Conservation (phyloP, 2,329 filamentous ascomycete species). For the Curvularia spicifera region DNA sequence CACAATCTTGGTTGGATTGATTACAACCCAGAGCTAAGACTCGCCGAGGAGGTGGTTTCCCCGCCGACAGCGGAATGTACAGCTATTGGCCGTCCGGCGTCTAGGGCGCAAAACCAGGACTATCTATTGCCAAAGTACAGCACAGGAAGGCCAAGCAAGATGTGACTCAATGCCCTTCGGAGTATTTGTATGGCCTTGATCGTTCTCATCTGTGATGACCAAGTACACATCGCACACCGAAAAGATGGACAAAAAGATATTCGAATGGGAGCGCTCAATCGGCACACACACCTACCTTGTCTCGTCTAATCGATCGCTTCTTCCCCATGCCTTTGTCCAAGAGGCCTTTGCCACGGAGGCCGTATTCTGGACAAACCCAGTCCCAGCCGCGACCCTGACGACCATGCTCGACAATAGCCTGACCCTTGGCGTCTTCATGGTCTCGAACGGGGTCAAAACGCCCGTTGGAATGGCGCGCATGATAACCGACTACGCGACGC, state of each 20-base stretch:
- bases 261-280: constrained; percentile 34
- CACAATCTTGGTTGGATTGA: not conserved
- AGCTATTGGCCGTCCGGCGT: constrained; percentile 4
- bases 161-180: constrained; percentile 3
- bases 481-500: constrained; percentile 73
- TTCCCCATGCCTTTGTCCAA: constrained; percentile 41
- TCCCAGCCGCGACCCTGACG: constrained; percentile 24
- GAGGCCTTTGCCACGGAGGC: constrained; percentile 34
- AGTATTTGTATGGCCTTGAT: not conserved
- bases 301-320: constrained; percentile 35
- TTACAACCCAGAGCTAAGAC: not conserved
- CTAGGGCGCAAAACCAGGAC: constrained; percentile 9
- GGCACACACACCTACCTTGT: constrained; percentile 34
- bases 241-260: constrained; percentile 27
- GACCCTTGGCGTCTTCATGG: constrained; percentile 40
- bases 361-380: constrained; percentile 43
- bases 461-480: constrained; percentile 66
- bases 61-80: not conserved
- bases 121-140: not conserved
- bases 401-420: constrained; percentile 44
- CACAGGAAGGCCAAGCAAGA: not conserved
- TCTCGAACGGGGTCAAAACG: constrained; percentile 25
- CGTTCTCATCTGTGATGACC: not conserved
- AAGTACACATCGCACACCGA: not conserved
- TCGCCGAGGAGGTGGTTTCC: not conserved